A percentile compares a stretch with the other conserved stretches of the same genome.
Conservation (phyloP, 2,329 filamentous ascomycete species). For the Blastomyces percursus region DNA sequence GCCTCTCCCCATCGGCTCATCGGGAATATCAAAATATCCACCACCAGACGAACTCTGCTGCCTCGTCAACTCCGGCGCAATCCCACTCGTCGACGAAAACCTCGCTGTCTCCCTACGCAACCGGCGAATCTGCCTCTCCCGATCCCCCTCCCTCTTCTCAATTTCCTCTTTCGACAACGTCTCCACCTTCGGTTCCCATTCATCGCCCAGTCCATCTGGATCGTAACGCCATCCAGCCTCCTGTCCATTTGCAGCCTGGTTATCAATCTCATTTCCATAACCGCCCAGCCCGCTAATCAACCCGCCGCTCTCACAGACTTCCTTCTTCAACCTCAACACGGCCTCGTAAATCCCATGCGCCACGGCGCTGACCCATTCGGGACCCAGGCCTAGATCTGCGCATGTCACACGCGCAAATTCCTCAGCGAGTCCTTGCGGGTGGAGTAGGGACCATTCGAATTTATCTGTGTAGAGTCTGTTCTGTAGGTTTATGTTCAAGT, state of each 20-base stretch:
- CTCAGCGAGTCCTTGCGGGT: slow-evolving; percentile 84
- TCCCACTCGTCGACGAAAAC: slow-evolving; percentile 76
- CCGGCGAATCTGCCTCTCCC: slow-evolving; percentile 79
- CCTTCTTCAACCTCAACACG: slow-evolving; percentile 84
- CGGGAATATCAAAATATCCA: slow-evolving; percentile 46
- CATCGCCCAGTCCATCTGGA: slow-evolving; percentile 72
- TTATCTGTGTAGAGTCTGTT: slow-evolving; percentile 92
- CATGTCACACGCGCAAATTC: slow-evolving; percentile 87
- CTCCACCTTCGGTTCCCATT: slow-evolving; percentile 77
- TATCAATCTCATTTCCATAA: slow-evolving; percentile 63
- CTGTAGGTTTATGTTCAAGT: slow-evolving; percentile 79
- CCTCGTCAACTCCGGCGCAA: slow-evolving; percentile 60
- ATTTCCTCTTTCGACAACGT: slow-evolving; percentile 88
- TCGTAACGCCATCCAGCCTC: slow-evolving; percentile 95
- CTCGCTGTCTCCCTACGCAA: slow-evolving; percentile 82
- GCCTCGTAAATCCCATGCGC: slow-evolving; percentile 96
- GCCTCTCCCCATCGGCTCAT: slow-evolving; percentile 76
- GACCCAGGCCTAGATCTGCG: slow-evolving; percentile 74
- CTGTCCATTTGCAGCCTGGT: slow-evolving; percentile 70
- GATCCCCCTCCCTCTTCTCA: slow-evolving; percentile 88
- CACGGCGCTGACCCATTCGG: slow-evolving; percentile 90
- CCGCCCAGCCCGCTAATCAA: slow-evolving; percentile 64
- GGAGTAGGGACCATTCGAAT: slow-evolving; percentile 92
- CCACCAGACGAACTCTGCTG: slow-evolving; percentile 39
- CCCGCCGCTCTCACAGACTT: slow-evolving; percentile 84